Percentiles rank a stretch among this genome's conserved stretches.
Evolutionary conservation across 140 eudicot species (phyloP).

Genomic region (Senecio squalidus): DNA sequence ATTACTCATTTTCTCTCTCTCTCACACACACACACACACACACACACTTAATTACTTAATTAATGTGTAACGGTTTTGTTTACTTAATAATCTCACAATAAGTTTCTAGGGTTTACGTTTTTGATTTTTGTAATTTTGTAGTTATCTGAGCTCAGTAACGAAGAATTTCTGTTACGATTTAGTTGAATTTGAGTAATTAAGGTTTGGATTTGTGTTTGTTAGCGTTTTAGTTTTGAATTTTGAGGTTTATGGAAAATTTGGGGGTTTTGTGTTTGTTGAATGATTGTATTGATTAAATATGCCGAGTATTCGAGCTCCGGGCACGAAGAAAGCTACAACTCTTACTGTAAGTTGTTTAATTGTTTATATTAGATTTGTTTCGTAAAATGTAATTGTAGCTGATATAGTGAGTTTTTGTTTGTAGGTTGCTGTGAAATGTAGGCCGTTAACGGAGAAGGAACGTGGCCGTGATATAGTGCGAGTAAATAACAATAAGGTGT

Average conservation of each 20-base stretch:
- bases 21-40: neutral
- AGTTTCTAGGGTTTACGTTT: constrained; percentile 28
- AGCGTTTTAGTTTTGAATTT: constrained; percentile 1
- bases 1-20: neutral
- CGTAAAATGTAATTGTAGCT: neutral
- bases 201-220: constrained; percentile 3
- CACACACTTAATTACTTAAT: neutral
- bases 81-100: constrained; percentile 8
- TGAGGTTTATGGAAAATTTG: too few relatives aligned
- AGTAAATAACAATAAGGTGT: constrained; percentile 66
- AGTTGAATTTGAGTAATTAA: neutral
- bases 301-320: constrained; percentile 87
- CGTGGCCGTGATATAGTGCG: constrained; percentile 73
- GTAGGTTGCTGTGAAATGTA: constrained; percentile 92
- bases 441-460: constrained; percentile 63
- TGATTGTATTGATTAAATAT: constrained; percentile 37
- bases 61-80: constrained; percentile 17
- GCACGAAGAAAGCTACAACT: constrained; percentile 71
- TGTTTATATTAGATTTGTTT: neutral
- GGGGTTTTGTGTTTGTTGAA: constrained; percentile 17
- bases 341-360: constrained; percentile 54
- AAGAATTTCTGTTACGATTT: too few relatives aligned
- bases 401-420: constrained; percentile 1
- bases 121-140: neutral
- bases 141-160: neutral